Evolutionary conservation across 257 asterid genomes (phyloP).

Genomic region (Solanum rostratum): DNA sequence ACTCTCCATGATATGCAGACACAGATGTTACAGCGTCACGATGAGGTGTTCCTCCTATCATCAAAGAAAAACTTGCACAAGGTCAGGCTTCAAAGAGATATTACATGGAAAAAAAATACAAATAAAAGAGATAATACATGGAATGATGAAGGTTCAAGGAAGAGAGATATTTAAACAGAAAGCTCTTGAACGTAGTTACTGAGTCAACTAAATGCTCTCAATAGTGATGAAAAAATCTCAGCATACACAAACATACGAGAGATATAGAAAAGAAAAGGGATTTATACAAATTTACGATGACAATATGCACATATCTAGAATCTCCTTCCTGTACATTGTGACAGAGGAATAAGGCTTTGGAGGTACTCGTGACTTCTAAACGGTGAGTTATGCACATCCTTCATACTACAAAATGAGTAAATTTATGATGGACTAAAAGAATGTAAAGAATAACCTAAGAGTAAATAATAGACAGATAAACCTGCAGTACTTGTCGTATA

Average conservation of each 20-base stretch:
- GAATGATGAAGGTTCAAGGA: background rate
- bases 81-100: background rate
- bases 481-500: background rate
- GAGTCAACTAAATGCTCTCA: background rate
- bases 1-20: background rate
- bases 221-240: background rate
- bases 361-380: background rate
- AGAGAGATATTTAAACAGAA: background rate
- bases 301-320: background rate
- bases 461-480: background rate
- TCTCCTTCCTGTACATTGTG: background rate
- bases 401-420: background rate
- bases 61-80: background rate
- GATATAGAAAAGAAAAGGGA: background rate
- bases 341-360: background rate
- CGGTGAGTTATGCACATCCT: background rate
- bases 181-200: background rate
- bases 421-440: background rate
- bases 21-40: slow-evolving; percentile 6
- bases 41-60: slow-evolving; percentile 8
- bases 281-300: background rate
- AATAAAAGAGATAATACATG: background rate
- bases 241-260: background rate
- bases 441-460: background rate
- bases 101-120: no score